phyloP scores from a whole-genome alignment of 2,329 filamentous ascomycete species.

The Pestalotiopsis sp. region DNA sequence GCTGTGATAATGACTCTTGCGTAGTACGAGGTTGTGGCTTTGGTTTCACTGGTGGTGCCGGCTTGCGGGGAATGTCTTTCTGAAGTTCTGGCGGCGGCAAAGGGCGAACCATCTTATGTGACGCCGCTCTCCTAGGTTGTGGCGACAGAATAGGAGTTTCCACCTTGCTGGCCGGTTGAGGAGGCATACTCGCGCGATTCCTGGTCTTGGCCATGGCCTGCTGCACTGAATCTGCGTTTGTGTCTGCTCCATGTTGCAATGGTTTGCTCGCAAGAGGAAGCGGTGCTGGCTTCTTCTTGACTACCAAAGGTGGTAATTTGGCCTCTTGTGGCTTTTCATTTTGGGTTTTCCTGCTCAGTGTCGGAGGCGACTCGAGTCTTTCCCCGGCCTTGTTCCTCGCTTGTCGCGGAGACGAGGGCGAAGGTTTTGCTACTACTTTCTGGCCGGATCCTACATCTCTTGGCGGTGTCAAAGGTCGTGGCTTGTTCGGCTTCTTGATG shows the following conservation, averaged over 20 bases:
- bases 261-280: slow-evolving; percentile 25
- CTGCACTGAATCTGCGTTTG: slow-evolving; percentile 6
- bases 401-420: slow-evolving; percentile 24
- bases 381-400: slow-evolving; percentile 22
- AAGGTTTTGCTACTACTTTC: slow-evolving; percentile 24
- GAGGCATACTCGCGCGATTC: slow-evolving; percentile 23
- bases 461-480: slow-evolving; percentile 34
- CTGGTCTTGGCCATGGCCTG: slow-evolving; percentile 17
- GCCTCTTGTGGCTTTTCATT: slow-evolving; percentile 7
- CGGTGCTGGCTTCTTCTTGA: slow-evolving; percentile 24
- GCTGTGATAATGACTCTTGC: slow-evolving; percentile 1
- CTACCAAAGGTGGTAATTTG: not conserved
- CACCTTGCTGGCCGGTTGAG: slow-evolving; percentile 18
- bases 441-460: slow-evolving; percentile 28
- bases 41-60: slow-evolving; percentile 16
- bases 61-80: not conserved
- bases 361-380: slow-evolving; percentile 19
- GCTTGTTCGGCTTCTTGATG: slow-evolving; percentile 27
- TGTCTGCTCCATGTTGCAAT: slow-evolving; percentile 15
- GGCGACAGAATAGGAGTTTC: slow-evolving; percentile 28
- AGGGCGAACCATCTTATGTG: slow-evolving; percentile 21
- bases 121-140: slow-evolving; percentile 24
- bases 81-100: not conserved
- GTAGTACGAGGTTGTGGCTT: slow-evolving; percentile 18
- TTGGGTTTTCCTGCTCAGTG: slow-evolving; percentile 2